These are phyloP conservation scores for Periconia sp. DNA, from an alignment of 2,329 filamentous ascomycete species.

Conservation along the genomic window DNA sequence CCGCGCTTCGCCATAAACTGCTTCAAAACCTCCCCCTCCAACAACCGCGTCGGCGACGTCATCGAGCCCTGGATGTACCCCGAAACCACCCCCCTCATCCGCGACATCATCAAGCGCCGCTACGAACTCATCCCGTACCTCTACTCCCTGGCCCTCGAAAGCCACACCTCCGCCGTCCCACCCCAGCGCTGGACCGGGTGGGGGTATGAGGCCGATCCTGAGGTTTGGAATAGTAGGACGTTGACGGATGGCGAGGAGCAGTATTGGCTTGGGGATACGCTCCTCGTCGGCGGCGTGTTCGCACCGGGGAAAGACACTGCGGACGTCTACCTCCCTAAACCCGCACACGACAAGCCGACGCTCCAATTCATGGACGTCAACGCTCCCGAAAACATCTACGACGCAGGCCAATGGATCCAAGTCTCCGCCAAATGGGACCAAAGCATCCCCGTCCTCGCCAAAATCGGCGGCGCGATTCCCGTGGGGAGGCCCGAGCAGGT, in stretches of 20 bases:
- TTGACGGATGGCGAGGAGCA: constrained; percentile 68
- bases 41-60: constrained; percentile 69
- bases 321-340: constrained; percentile 63
- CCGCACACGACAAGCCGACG: constrained; percentile 42
- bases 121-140: constrained; percentile 74
- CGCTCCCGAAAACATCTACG: constrained; percentile 60
- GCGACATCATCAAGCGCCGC: constrained; percentile 67
- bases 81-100: constrained; percentile 63
- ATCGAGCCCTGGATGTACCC: constrained; percentile 81
- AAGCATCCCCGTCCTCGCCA: constrained; percentile 59
- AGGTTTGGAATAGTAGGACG: constrained; percentile 61
- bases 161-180: constrained; percentile 62
- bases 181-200: constrained; percentile 74
- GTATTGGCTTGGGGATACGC: constrained; percentile 70
- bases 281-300: constrained; percentile 70
- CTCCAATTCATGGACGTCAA: constrained; percentile 66
- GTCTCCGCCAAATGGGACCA: constrained; percentile 55
- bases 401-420: constrained; percentile 57
- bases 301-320: constrained; percentile 58
- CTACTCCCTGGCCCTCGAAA: constrained; percentile 65
- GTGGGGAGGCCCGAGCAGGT: constrained; percentile 56
- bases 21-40: constrained; percentile 69
- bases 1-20: constrained; percentile 76
- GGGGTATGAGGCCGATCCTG: constrained; percentile 68
- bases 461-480: constrained; percentile 57